These are phyloP conservation scores for Wickerhamiella nectarea DNA, from an alignment of 805 yeast genomes.

Conservation along the genomic window DNA sequence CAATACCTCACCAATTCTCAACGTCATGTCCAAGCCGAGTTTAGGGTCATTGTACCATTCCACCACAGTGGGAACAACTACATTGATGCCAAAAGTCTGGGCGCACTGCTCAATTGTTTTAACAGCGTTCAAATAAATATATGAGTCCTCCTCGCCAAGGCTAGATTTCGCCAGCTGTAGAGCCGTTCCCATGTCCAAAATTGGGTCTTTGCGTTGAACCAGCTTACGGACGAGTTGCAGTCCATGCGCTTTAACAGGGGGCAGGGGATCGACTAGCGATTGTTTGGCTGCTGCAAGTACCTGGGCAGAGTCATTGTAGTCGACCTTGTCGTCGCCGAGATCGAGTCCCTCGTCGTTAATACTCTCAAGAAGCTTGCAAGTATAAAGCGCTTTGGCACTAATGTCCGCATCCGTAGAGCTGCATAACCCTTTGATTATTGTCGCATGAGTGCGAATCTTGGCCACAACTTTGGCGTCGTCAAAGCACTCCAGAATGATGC, in stretches of 20 bases:
- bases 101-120: conserved; percentile 57
- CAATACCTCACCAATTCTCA: conserved; percentile 74
- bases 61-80: conserved; percentile 29
- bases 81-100: conserved; percentile 28
- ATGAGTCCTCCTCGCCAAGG: conserved; percentile 71
- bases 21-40: conserved; percentile 45
- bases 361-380: conserved; percentile 15
- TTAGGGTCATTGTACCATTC: conserved; percentile 26
- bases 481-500: conserved; percentile 21
- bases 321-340: conserved; percentile 14
- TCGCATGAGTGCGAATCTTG: conserved; percentile 12
- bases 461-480: conserved; percentile 11
- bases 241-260: conserved; percentile 83
- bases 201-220: conserved; percentile 36
- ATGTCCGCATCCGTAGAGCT: conserved; percentile 3
- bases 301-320: conserved; percentile 10
- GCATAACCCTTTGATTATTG: neutral
- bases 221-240: conserved; percentile 48
- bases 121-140: conserved; percentile 69
- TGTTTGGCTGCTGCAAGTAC: conserved; percentile 45
- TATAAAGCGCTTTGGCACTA: conserved; percentile 15
- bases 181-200: conserved; percentile 38
- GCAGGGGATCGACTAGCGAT: conserved; percentile 59
- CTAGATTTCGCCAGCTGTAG: conserved; percentile 49
- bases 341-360: conserved; percentile 5